phyloP scores from a whole-genome alignment of 257 asterid species.

The Linaria vulgaris region DNA sequence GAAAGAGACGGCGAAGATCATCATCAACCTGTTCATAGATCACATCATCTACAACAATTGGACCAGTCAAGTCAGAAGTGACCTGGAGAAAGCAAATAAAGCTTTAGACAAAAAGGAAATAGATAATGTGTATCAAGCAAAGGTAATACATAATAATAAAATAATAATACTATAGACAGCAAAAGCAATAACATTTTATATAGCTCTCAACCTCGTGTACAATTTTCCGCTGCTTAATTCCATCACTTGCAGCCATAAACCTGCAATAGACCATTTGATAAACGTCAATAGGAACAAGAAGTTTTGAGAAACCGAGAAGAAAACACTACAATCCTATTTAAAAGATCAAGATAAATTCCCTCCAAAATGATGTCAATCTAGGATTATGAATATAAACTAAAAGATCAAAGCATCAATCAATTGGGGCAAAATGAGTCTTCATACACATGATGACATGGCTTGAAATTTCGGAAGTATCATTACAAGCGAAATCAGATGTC shows the following conservation, averaged over 20 bases:
- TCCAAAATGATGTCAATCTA: background rate
- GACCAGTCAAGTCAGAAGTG: slow-evolving; percentile 76
- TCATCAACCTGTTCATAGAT: slow-evolving; percentile 56
- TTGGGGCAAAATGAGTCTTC: slow-evolving; percentile 10
- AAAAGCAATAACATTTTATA: slow-evolving; percentile 6
- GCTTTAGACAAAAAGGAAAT: background rate
- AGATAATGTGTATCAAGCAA: background rate
- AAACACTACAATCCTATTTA: too few species aligned
- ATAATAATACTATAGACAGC: slow-evolving; percentile 1
- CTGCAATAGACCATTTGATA: slow-evolving; percentile 36
- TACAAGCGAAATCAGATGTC: slow-evolving; percentile 29
- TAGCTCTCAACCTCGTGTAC: slow-evolving; percentile 60
- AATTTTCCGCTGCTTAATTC: slow-evolving; percentile 60
- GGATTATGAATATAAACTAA: slow-evolving; percentile 14
- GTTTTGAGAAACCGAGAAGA: too few species aligned
- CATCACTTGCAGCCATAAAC: slow-evolving; percentile 85
- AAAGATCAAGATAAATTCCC: too few species aligned
- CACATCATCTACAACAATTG: slow-evolving; percentile 83
- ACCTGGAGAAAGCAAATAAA: slow-evolving; percentile 45
- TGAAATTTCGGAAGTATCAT: background rate
- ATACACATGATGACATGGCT: slow-evolving; percentile 14
- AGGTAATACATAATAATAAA: background rate
- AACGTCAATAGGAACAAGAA: slow-evolving; percentile 27
- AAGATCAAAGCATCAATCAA: background rate
- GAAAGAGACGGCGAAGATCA: slow-evolving; percentile 40